Evolutionary conservation across 495 filamentous ascomycete genomes (phyloP).

Genomic region (Xylaria curta): DNA sequence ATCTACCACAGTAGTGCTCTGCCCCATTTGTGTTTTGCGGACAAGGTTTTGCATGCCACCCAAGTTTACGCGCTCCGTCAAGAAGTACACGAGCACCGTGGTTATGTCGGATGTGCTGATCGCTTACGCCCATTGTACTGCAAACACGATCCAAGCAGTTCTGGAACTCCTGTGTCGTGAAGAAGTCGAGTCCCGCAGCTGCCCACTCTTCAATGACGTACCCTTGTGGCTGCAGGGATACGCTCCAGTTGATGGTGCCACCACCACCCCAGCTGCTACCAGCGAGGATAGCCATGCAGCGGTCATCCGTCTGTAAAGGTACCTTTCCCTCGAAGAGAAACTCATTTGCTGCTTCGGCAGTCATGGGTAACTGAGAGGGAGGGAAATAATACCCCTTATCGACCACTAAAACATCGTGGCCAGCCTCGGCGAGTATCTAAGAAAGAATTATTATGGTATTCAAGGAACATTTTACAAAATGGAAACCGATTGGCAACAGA

Average conservation of each 20-base stretch:
- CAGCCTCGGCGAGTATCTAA: conserved; percentile 67
- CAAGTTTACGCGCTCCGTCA: conserved; percentile 77
- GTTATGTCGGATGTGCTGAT: conserved; percentile 72
- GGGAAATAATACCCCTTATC: conserved; percentile 82
- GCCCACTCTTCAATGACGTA: conserved; percentile 88
- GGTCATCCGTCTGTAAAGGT: conserved; percentile 65
- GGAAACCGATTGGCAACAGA: too few species aligned
- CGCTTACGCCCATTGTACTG: conserved; percentile 71
- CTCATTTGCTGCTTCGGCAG: conserved; percentile 55
- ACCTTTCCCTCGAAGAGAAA: conserved; percentile 72
- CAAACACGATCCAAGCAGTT: conserved; percentile 71
- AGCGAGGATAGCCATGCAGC: conserved; percentile 64
- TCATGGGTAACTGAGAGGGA: conserved; percentile 76
- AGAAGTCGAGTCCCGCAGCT: conserved; percentile 72
- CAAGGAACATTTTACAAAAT: too few species aligned
- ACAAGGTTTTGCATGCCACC: conserved; percentile 70
- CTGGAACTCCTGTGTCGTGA: conserved; percentile 78
- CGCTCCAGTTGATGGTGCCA: conserved; percentile 88
- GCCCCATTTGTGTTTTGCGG: conserved; percentile 80
- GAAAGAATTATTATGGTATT: too few species aligned
- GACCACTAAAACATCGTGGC: conserved; percentile 76
- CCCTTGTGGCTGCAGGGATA: conserved; percentile 78
- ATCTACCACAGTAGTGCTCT: conserved; percentile 80
- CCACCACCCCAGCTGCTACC: conserved; percentile 86
- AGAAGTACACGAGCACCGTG: conserved; percentile 69